These are phyloP conservation scores for Lachnellula occidentalis DNA, from an alignment of 2,329 filamentous ascomycete species.

Conservation along the genomic window DNA sequence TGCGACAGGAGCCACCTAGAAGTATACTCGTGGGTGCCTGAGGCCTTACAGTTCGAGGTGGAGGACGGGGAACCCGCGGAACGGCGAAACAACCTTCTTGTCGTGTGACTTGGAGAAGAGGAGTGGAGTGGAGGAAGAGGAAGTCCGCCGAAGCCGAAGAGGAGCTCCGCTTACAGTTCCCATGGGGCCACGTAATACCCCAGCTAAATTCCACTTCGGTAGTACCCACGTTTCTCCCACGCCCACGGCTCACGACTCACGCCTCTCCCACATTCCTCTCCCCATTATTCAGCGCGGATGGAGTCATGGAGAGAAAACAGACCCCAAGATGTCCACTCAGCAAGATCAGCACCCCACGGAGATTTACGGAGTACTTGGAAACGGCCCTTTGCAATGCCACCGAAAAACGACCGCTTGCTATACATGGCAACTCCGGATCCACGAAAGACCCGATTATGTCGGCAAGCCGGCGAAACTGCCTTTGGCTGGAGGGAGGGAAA, in stretches of 20 bases:
- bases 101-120: too few relatives aligned
- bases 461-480: not conserved
- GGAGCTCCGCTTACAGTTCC: not conserved
- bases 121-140: too few relatives aligned
- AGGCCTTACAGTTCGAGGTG: too few relatives aligned
- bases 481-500: too few relatives aligned
- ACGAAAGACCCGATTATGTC: not conserved
- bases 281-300: too few relatives aligned
- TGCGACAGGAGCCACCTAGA: too few relatives aligned
- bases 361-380: not conserved
- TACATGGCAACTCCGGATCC: not conserved
- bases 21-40: too few relatives aligned
- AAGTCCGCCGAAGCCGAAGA: not conserved
- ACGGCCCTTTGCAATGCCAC: constrained; percentile 4
- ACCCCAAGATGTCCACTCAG: not conserved
- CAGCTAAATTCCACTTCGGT: not conserved
- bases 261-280: not conserved
- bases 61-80: too few relatives aligned
- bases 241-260: too few relatives aligned
- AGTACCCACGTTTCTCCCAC: not conserved
- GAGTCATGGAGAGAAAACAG: too few relatives aligned
- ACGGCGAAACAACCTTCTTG: too few relatives aligned
- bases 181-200: not conserved
- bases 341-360: not conserved
- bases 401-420: constrained; percentile 6